Base-by-base conservation (phyloP, 140 eudicot species). In the Flaveria floridana region DNA sequence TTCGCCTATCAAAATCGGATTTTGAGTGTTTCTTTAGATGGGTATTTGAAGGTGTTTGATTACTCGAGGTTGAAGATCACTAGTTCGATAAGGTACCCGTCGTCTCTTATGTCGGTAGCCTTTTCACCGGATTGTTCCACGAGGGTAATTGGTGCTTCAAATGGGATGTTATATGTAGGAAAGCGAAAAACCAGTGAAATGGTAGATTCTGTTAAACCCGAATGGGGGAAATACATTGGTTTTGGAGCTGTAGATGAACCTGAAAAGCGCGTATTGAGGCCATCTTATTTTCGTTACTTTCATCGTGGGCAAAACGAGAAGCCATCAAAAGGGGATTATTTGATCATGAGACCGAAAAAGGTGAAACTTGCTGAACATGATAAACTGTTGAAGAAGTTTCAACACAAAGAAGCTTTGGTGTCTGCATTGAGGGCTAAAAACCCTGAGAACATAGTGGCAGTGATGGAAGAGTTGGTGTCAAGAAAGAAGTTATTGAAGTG, bases 381-480 rank as follows among this genome's bases (percentile, higher is more conserved):
- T 61, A 88, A 85, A 73, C 72, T 90, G 12, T 70, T 93, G 82
- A 93, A 84, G 84, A 88, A 93, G 73, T 93, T 93, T 81, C 88
- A 89, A 86, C 98, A 93, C 52, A 90, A 85, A 73, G 97, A 93
- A 18, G 98, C 98, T 6, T 61, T 93, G 62, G 90, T 93, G 66
- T 86, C 91, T n/a, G 93, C 86, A 10, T 78, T 93, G 68, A 86
- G 9, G 26, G 84, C 84, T 41, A 93, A 85, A 76, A 88, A 88
- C 64, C 90, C 94, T 0, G 98, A 86, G 34, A 83, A 85, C 66
- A 66, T 84, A 74, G 87, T 86, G 80, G 98, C 97, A 12, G 96
- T 93, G 28, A 93, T 93, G 85, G 98, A 93, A 70, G 98, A 93
- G 71, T 82, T 93, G 86, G 95, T 93, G 56, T 89, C 97, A 1